Evolutionary conservation across 129 eudicot genomes (phyloP).

Genomic region (Logfia minima): DNA sequence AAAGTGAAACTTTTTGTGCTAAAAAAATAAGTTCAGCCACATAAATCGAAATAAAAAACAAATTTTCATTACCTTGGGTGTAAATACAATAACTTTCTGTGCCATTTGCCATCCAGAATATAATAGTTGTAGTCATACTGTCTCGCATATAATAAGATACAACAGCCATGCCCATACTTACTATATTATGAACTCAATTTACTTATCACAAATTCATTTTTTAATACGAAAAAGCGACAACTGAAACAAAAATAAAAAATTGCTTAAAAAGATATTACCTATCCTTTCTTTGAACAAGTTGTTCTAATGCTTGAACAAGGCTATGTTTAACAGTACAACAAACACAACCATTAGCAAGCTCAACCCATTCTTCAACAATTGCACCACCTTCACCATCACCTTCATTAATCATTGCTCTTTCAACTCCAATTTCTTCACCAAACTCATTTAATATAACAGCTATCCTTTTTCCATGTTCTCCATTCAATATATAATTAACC

Average conservation of each 20-base stretch:
- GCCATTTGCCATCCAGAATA: not conserved
- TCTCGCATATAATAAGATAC: not conserved
- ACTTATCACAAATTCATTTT: not conserved
- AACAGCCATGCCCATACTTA: not conserved
- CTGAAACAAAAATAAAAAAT: not conserved
- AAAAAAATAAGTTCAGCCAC: not conserved
- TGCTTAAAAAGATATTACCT: constrained; percentile 41
- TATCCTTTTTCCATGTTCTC: constrained; percentile 87
- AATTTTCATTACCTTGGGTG: not conserved
- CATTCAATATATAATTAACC: constrained; percentile 76
- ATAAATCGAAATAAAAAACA: not conserved
- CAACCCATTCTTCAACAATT: constrained; percentile 97
- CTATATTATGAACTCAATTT: not conserved
- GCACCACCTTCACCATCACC: constrained; percentile 96
- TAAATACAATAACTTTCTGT: too few relatives aligned
- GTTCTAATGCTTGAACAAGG: constrained; percentile 91
- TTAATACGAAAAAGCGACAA: not conserved
- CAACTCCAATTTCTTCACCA: constrained; percentile 97
- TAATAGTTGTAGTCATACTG: not conserved
- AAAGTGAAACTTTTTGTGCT: too few relatives aligned
- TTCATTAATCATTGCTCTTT: constrained; percentile 95
- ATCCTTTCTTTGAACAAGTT: constrained; percentile 82
- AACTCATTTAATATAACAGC: constrained; percentile 96
- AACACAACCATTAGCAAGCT: constrained; percentile 94
- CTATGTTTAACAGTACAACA: constrained; percentile 97